Base-by-base conservation (phyloP, 2,329 filamentous ascomycete species). In the Sclerotinia nivalis region DNA sequence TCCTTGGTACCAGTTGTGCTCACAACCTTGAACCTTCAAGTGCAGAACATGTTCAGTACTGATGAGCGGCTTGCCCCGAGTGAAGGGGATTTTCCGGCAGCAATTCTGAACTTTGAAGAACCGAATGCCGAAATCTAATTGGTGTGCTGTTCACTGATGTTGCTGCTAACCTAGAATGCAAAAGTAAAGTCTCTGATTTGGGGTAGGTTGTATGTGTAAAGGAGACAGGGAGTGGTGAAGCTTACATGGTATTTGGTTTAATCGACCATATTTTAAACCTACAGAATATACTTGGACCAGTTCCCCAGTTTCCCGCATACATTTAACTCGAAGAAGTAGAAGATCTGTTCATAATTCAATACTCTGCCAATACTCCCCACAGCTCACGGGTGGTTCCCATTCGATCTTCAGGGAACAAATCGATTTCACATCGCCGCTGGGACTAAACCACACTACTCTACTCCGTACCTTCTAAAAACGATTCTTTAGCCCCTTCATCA, bases 291-390 rank as follows among this genome's bases (percentile, higher is more conserved):
- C n/a, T 18, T 43, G 15, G 40, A 43, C 61, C 61, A 52, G 20
- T n/a, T 52, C n/a, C 47, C 40, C 40, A 13, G 40, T 58, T 52
- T 60, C 15, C 61, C 47, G 31, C n/a, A 49, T 13, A 18, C 18
- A 18, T 22, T 59, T 49, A 22, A 64, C 61, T 64, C 22, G 5
- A 64, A 52, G 4, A 18, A 64, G 60, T 50, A 64, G 60, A 20
- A 50, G 60, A 64, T 62, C 59, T 25, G 60, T 62, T 25, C 43
- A 62, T 37, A 43, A 40, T 50, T 50, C 60, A 64, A 62, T 25
- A 49, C 45, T 62, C 22, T 50, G 12, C 28, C 60, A 62, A 50
- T 13, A 25, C 47, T 64, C 47, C 20, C 61, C 61, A 50, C 61
- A 64, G 28, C 47, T 40, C 47, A 52, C 15, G 61, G 61, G n/a